A percentile compares a stretch with the other conserved stretches of the same genome.
Conservation (phyloP, 2,329 filamentous ascomycete genomes). For the Cercospora sojina region DNA sequence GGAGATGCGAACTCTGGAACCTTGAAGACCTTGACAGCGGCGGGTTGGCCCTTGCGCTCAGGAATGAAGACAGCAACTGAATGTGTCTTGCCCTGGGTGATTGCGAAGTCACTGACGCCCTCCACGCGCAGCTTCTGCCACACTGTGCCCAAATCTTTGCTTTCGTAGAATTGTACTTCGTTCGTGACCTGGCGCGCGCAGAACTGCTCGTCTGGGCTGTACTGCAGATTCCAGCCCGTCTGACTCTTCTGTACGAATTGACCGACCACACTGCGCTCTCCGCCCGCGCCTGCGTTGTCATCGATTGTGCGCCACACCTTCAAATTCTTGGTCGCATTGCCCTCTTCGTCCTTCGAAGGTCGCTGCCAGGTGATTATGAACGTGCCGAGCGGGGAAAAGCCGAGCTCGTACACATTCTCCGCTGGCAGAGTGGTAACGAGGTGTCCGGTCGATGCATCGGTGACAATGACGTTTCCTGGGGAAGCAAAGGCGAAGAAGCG, state of each 20-base stretch:
- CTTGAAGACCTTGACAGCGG: conserved; percentile 89
- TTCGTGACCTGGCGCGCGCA: conserved; percentile 94
- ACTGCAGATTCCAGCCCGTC: conserved; percentile 96
- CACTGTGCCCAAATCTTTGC: conserved; percentile 76
- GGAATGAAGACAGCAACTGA: conserved; percentile 93
- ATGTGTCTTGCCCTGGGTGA: conserved; percentile 85
- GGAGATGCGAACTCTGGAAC: conserved; percentile 80
- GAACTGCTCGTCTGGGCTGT: conserved; percentile 88
- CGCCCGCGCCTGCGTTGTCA: conserved; percentile 58
- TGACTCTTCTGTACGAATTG: conserved; percentile 94
- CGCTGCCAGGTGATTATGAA: conserved; percentile 98
- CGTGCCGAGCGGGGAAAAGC: conserved; percentile 87
- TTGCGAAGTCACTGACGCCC: conserved; percentile 82
- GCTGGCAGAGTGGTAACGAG: conserved; percentile 73
- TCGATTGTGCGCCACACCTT: conserved; percentile 92
- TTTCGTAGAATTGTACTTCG: conserved; percentile 96
- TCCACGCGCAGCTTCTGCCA: conserved; percentile 96
- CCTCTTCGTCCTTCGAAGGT: conserved; percentile 85
- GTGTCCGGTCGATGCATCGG: conserved; percentile 76
- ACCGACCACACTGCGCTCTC: conserved; percentile 72
- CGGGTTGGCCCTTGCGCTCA: conserved; percentile 89
- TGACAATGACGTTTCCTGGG: conserved; percentile 78
- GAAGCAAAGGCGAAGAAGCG: conserved; percentile 95
- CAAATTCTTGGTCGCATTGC: conserved; percentile 91
- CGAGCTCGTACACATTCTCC: conserved; percentile 86